Conservation (phyloP, 352 stramenopile species). For the Phytophthora citricola region DNA sequence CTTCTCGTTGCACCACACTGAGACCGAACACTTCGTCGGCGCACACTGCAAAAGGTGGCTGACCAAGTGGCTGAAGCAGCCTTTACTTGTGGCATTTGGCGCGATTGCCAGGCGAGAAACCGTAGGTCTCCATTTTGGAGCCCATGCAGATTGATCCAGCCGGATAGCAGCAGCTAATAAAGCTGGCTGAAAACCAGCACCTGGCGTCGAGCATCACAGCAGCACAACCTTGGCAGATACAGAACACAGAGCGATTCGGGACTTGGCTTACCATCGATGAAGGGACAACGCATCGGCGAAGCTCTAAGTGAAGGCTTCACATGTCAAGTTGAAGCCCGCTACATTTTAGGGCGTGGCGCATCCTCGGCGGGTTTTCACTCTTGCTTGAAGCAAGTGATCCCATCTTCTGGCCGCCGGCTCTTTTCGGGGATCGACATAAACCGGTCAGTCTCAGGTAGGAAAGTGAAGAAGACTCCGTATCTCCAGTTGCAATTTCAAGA, state of each 20-base stretch:
- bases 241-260: not conserved
- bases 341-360: not conserved
- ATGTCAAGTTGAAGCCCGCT: not conserved
- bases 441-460: conserved; percentile 14
- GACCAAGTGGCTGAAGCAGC: not conserved
- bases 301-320: too few species aligned
- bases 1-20: not conserved
- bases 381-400: conserved; percentile 1
- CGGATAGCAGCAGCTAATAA: too few species aligned
- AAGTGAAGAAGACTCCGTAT: conserved; percentile 16
- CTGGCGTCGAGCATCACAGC: not conserved
- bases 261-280: not conserved
- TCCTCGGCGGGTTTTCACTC: not conserved
- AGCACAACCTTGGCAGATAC: not conserved
- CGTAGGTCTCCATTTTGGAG: too few species aligned
- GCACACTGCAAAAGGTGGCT: not conserved
- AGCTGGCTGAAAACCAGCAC: too few species aligned
- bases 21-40: not conserved
- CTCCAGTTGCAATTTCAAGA: conserved; percentile 1
- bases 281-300: not conserved
- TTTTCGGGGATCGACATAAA: conserved; percentile 32
- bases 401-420: conserved; percentile 30
- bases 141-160: too few species aligned
- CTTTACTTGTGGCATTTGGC: not conserved
- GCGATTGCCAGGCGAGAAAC: too few species aligned